phyloP scores from a whole-genome alignment of 305 asterid species.

The Coffea humblotiana region DNA sequence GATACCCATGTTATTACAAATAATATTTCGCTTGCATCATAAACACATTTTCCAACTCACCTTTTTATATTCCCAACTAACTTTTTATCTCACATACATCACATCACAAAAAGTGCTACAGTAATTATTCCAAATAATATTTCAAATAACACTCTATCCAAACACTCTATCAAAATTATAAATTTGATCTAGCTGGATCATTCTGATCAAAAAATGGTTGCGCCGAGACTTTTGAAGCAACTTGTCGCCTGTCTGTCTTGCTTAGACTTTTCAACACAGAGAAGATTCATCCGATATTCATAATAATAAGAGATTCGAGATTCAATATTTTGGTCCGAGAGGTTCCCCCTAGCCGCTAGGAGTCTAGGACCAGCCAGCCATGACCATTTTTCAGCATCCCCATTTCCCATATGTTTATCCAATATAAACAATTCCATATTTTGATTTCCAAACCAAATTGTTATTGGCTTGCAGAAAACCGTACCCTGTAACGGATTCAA shows the following conservation, averaged over 20 bases:
- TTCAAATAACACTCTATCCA: too few relatives aligned
- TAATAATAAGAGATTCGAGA: too few relatives aligned
- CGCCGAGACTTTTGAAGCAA: not conserved
- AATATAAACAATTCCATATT: not conserved
- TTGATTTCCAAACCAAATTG: not conserved
- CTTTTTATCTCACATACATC: too few relatives aligned
- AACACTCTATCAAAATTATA: too few relatives aligned
- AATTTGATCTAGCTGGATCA: not conserved
- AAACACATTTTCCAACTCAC: too few relatives aligned
- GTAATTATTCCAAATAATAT: too few relatives aligned
- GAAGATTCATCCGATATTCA: too few relatives aligned
- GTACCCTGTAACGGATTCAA: not conserved
- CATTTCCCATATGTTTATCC: not conserved
- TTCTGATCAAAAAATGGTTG: not conserved
- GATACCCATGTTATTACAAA: too few relatives aligned
- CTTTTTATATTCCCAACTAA: too few relatives aligned
- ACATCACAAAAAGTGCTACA: too few relatives aligned
- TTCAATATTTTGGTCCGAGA: not conserved
- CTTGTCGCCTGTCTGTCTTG: not conserved
- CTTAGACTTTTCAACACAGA: too few relatives aligned
- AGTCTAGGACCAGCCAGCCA: not conserved
- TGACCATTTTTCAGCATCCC: not conserved
- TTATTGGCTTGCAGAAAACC: not conserved
- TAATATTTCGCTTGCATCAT: too few relatives aligned
- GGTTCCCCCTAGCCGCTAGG: not conserved